Evolutionary conservation across 352 stramenopile genomes (phyloP).

Genomic region (Phytophthora foliorum): DNA sequence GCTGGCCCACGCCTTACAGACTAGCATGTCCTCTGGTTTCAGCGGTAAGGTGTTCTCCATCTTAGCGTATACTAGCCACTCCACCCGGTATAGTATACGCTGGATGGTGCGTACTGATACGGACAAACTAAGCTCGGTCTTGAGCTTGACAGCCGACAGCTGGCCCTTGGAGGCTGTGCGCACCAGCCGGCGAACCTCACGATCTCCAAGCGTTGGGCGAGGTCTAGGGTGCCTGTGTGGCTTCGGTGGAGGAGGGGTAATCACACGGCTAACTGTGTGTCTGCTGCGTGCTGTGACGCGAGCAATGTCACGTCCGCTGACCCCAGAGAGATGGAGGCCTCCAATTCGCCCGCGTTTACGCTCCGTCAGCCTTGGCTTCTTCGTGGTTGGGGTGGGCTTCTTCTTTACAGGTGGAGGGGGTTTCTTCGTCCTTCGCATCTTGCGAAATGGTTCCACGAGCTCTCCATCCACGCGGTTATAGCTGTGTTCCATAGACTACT

Average conservation of each 20-base stretch:
- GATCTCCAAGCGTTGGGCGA: background rate
- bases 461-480: no score
- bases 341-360: background rate
- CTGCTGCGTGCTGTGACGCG: background rate
- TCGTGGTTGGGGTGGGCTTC: background rate
- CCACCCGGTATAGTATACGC: background rate
- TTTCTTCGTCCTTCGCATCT: no score
- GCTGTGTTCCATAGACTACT: no score
- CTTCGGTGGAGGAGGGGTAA: background rate
- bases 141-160: background rate
- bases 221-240: no score
- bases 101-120: background rate
- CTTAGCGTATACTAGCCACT: conserved; percentile 8
- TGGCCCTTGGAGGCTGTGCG: background rate
- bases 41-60: conserved; percentile 8
- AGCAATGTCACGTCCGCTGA: background rate
- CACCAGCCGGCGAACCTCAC: background rate
- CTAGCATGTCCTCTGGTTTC: conserved; percentile 2
- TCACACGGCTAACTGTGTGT: background rate
- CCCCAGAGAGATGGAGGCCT: background rate
- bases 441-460: no score
- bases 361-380: background rate
- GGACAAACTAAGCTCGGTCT: background rate
- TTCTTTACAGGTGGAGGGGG: background rate
- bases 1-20: background rate